Conservation (phyloP, 768 basidiomycete genomes). For the Leccinum subgranulosum region DNA sequence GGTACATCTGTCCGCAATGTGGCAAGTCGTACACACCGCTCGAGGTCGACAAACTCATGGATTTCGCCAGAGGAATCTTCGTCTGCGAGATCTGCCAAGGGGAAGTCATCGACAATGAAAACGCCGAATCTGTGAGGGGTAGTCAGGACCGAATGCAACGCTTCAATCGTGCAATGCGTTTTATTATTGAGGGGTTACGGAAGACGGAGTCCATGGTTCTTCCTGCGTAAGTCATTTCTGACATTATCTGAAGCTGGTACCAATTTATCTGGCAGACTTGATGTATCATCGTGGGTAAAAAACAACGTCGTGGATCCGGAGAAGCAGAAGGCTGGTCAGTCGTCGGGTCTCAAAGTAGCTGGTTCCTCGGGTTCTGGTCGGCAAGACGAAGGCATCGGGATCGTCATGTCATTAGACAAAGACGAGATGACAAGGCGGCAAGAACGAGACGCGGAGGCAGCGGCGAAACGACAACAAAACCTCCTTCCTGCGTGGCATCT, state of each 20-base stretch:
- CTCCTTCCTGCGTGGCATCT: conserved; percentile 92
- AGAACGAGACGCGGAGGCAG: conserved; percentile 78
- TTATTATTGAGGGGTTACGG: conserved; percentile 82
- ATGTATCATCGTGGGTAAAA: conserved; percentile 80
- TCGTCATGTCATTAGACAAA: conserved; percentile 89
- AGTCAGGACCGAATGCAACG: conserved; percentile 95
- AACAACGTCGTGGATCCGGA: conserved; percentile 64
- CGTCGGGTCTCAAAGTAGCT: conserved; percentile 66
- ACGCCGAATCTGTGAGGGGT: conserved; percentile 77
- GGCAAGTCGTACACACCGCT: conserved; percentile 79
- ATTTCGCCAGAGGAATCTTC: conserved; percentile 61
- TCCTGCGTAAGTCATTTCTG: conserved; percentile 58
- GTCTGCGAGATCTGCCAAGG: conserved; percentile 85
- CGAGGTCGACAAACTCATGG: conserved; percentile 82
- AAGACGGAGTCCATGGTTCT: conserved; percentile 81
- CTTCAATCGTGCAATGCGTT: conserved; percentile 88
- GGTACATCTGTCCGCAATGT: conserved; percentile 94
- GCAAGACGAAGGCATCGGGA: conserved; percentile 75
- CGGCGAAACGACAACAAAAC: conserved; percentile 87
- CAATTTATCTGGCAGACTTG: conserved; percentile 51
- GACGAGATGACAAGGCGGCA: conserved; percentile 70
- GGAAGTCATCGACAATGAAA: conserved; percentile 90
- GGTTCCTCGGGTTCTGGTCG: conserved; percentile 57
- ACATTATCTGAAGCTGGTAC: not conserved
- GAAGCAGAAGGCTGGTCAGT: conserved; percentile 50